Evolutionary conservation across 1,284 basidiomycete genomes (phyloP).

Genomic region (Pseudozyma thailandica): DNA sequence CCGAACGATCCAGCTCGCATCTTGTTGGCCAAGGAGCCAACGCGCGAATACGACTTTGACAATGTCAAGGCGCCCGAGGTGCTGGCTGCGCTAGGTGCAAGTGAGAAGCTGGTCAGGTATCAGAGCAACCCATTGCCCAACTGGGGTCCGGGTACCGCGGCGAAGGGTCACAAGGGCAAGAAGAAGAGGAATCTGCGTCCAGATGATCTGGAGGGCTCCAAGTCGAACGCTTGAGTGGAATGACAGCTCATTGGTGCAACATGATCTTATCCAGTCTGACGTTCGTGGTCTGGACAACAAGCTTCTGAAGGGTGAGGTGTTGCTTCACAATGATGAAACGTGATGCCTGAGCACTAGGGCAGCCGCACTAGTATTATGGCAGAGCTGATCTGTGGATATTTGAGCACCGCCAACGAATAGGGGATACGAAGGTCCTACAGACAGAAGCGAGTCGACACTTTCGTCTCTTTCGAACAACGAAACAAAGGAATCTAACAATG

Average conservation of each 20-base stretch:
- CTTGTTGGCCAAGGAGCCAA: slow-evolving; percentile 74
- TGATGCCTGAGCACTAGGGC: no score
- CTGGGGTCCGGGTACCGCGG: slow-evolving; percentile 80
- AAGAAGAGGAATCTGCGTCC: slow-evolving; percentile 48
- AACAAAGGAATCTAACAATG: no score
- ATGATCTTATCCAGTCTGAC: not conserved
- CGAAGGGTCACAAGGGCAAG: slow-evolving; percentile 57
- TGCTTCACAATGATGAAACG: no score
- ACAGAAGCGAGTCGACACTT: no score
- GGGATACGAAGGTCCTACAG: no score
- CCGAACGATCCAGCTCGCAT: slow-evolving; percentile 75
- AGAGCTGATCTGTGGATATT: no score
- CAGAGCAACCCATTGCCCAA: slow-evolving; percentile 88
- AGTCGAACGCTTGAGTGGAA: not conserved
- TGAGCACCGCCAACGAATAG: no score
- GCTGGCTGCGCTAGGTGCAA: slow-evolving; percentile 23
- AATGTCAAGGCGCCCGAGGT: slow-evolving; percentile 39
- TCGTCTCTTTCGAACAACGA: no score
- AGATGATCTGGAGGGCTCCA: slow-evolving; percentile 25
- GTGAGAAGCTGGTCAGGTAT: slow-evolving; percentile 73
- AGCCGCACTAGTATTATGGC: no score
- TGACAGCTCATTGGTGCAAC: not conserved
- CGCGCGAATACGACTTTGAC: slow-evolving; percentile 43
- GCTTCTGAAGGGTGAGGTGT: no score
- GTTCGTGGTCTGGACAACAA: no score